Evolutionary conservation across 225 moss, liverwort and hornwort species (phyloP), one percentile per base, ranked within the genome.

Genomic region (Polytrichum formosum): DNA sequence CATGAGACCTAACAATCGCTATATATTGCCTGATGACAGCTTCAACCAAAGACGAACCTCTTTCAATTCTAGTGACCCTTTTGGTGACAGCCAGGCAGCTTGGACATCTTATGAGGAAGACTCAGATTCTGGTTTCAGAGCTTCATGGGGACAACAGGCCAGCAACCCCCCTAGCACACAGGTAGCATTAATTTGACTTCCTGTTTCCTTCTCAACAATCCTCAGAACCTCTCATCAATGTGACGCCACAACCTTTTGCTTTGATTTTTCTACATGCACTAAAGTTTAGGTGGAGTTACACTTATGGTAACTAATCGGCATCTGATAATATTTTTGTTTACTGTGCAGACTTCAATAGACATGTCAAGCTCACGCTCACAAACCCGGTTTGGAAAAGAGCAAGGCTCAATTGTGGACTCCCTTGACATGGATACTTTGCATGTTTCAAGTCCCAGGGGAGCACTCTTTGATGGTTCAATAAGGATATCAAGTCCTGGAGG

Each of bases 41-140:
- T 78, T 83, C 33, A 80, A 80, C 54, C 80, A 64, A 63, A 83
- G 83, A 18, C 63, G 63, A 73, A 63, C 77, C 31, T 23, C 77
- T 21, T 83, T 83, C 19, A 75, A 80, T 67, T 61, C 83, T 0
- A 62, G 83, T 61, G 86, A 86, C 37, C 83, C 83, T 7, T 86
- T 86, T 18, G 86, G 86, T 8, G 80, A 86, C 53, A 74, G 25
- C 1, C 59, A n/a, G 6, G 56, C 70, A 27, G 70, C 56, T 58
- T 87, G 87, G 87, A 81, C 81, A 31, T 79, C 81, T 46, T 71
- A 82, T 1, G 87, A 87, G 18, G 87, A 87, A 16, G 81, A 84
- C 19, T 73, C 81, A 68, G 84, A 79, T 67, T 72, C 79, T 17
- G 87, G 84, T 68, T 79, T 87, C 65, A 81, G 81, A 59, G 72